Conservation (phyloP, 306 rosid species). For the Begonia fuchsioides region DNA sequence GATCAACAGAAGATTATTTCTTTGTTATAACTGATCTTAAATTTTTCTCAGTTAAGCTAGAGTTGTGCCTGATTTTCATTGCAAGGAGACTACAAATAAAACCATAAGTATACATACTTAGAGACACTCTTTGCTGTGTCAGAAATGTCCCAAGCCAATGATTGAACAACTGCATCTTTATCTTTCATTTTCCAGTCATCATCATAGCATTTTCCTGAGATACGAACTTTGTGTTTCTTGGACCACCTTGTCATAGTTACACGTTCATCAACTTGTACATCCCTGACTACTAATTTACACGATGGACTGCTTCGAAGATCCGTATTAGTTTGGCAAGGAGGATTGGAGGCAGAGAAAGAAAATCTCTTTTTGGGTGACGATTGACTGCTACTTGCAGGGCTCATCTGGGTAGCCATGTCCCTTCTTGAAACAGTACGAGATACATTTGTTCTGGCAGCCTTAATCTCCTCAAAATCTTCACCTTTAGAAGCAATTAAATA, state of each 20-base stretch:
- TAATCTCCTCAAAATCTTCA: slow-evolving; percentile 40
- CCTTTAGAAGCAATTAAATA: slow-evolving; percentile 16
- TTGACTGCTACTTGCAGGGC: slow-evolving; percentile 65
- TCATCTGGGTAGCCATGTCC: slow-evolving; percentile 99
- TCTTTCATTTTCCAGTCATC: slow-evolving; percentile 59
- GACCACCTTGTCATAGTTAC: slow-evolving; percentile 95
- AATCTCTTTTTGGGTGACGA: slow-evolving; percentile 54
- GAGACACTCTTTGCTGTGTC: slow-evolving; percentile 44
- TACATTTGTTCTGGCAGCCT: slow-evolving; percentile 56
- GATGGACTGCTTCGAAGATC: slow-evolving; percentile 38
- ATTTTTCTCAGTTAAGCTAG: too few relatives aligned
- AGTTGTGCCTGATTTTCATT: too few relatives aligned
- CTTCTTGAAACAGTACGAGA: slow-evolving; percentile 67
- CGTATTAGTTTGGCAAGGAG: slow-evolving; percentile 30
- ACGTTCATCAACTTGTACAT: slow-evolving; percentile 87
- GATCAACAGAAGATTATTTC: too few relatives aligned
- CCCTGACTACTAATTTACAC: slow-evolving; percentile 71
- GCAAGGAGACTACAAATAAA: too few relatives aligned
- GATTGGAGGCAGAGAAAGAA: slow-evolving; percentile 43
- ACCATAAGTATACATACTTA: slow-evolving; percentile 39
- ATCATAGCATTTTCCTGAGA: slow-evolving; percentile 60
- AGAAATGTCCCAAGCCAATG: slow-evolving; percentile 51
- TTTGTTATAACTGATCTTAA: too few relatives aligned
- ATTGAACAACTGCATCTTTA: slow-evolving; percentile 32
- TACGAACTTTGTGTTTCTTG: slow-evolving; percentile 62